phyloP scores from a whole-genome alignment of 352 stramenopile genomes.

The Aphanomyces euteiches region DNA sequence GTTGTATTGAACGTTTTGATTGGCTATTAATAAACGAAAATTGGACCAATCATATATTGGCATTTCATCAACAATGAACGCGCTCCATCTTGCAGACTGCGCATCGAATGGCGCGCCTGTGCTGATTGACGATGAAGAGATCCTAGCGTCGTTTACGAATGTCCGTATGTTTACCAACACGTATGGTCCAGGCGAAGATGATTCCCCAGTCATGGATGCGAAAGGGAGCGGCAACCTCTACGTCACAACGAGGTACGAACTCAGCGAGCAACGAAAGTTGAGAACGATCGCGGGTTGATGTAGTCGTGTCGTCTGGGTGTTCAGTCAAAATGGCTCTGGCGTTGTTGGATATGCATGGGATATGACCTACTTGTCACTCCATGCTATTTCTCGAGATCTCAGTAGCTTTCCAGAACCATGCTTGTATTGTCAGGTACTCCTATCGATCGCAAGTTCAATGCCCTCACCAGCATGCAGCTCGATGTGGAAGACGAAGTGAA shows the following conservation, averaged over 20 bases:
- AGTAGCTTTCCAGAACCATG: constrained; percentile 59
- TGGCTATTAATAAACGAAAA: too few species aligned
- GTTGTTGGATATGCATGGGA: constrained; percentile 69
- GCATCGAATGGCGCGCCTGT: constrained; percentile 17
- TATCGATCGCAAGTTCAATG: background rate
- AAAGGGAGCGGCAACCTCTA: constrained; percentile 25
- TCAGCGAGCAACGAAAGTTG: background rate
- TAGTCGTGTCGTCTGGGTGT: constrained; percentile 66
- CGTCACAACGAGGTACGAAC: constrained; percentile 20
- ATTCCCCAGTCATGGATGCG: background rate
- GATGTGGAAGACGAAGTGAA: constrained; percentile 54
- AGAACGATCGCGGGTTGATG: background rate
- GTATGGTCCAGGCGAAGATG: constrained; percentile 23
- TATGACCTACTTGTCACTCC: constrained; percentile 60
- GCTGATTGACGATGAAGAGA: constrained; percentile 15
- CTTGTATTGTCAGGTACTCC: constrained; percentile 69
- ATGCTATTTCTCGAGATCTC: constrained; percentile 72
- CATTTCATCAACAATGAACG: constrained; percentile 20
- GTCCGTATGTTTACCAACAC: constrained; percentile 24
- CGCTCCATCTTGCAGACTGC: constrained; percentile 20
- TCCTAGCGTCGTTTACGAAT: constrained; percentile 16
- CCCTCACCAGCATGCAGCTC: constrained; percentile 35
- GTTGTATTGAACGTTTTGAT: too few species aligned
- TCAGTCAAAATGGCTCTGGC: constrained; percentile 34
- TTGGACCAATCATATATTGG: too few species aligned